Percentiles rank a stretch among this genome's conserved stretches.
phyloP scores from a whole-genome alignment of 805 yeast species.

The Zygotorulaspora florentina region DNA sequence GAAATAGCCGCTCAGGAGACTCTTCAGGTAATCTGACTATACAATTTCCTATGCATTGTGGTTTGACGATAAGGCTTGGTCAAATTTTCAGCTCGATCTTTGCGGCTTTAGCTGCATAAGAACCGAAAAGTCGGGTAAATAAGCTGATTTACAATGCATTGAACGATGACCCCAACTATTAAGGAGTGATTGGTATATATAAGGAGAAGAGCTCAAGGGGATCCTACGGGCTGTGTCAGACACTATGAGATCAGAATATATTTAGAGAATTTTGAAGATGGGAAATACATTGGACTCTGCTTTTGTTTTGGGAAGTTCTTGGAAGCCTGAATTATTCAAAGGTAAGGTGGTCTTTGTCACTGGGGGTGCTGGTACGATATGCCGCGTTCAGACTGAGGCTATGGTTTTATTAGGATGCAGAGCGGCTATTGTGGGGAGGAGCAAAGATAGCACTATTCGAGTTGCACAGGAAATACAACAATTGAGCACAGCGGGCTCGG shows the following conservation, averaged over 20 bases:
- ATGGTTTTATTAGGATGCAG: constrained; percentile 78
- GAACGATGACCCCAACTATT: neutral
- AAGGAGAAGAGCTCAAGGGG: neutral
- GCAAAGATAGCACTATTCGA: constrained; percentile 54
- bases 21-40: no score
- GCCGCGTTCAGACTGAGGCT: constrained; percentile 86
- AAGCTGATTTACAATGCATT: neutral
- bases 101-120: neutral
- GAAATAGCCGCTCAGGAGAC: neutral
- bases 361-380: constrained; percentile 96
- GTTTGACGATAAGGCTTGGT: neutral
- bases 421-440: constrained; percentile 83
- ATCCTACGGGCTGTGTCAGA: neutral
- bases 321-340: constrained; percentile 63
- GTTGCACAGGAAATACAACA: constrained; percentile 65
- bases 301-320: constrained; percentile 31
- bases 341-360: constrained; percentile 89
- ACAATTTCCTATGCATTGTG: neutral
- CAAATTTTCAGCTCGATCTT: neutral
- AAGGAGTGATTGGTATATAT: neutral
- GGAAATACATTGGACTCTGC: constrained; percentile 28
- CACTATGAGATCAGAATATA: neutral
- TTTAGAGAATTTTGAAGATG: constrained; percentile 13
- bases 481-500: constrained; percentile 51
- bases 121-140: constrained; percentile 1